Evolutionary conservation across 805 yeast genomes (phyloP).

Genomic region (Candida insectorum): DNA sequence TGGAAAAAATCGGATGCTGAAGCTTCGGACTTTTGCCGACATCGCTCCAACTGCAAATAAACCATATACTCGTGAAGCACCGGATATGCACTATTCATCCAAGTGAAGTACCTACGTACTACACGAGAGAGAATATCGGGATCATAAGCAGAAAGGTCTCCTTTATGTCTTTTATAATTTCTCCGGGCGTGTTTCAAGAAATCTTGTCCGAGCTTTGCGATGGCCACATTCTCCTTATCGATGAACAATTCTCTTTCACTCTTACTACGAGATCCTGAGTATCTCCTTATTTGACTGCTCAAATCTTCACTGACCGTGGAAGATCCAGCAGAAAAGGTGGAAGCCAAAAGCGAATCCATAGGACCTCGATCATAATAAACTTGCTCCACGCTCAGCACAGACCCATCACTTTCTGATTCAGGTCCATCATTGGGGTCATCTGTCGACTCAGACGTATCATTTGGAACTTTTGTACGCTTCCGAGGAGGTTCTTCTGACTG

Average conservation of each 20-base stretch:
- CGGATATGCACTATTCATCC: slow-evolving; percentile 13
- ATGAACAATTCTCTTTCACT: slow-evolving; percentile 10
- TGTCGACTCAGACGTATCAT: too few species aligned
- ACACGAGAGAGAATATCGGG: slow-evolving; percentile 6
- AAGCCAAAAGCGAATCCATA: slow-evolving; percentile 7
- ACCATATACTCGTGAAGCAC: slow-evolving; percentile 12
- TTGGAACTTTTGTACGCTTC: too few species aligned
- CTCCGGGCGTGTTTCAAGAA: slow-evolving; percentile 11
- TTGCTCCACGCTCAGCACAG: too few species aligned
- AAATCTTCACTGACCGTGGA: slow-evolving; percentile 9
- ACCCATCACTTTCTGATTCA: too few species aligned
- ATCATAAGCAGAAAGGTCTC: slow-evolving; percentile 12
- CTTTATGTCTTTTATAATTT: slow-evolving; percentile 7
- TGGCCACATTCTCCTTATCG: slow-evolving; percentile 10
- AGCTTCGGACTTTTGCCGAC: slow-evolving; percentile 7
- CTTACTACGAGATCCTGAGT: slow-evolving; percentile 1
- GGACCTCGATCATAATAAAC: too few species aligned
- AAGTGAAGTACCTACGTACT: slow-evolving; percentile 9
- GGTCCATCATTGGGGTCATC: too few species aligned
- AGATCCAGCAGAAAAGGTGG: slow-evolving; percentile 2
- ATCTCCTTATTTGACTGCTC: slow-evolving; percentile 8
- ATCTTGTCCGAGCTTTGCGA: slow-evolving; percentile 11
- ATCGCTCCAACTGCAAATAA: slow-evolving; percentile 8
- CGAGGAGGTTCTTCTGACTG: too few species aligned
- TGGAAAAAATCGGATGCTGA: slow-evolving; percentile 9